These are phyloP conservation scores for Ophiostoma pallidulum DNA, from an alignment of 2,329 filamentous ascomycete species.

Conservation along the genomic window DNA sequence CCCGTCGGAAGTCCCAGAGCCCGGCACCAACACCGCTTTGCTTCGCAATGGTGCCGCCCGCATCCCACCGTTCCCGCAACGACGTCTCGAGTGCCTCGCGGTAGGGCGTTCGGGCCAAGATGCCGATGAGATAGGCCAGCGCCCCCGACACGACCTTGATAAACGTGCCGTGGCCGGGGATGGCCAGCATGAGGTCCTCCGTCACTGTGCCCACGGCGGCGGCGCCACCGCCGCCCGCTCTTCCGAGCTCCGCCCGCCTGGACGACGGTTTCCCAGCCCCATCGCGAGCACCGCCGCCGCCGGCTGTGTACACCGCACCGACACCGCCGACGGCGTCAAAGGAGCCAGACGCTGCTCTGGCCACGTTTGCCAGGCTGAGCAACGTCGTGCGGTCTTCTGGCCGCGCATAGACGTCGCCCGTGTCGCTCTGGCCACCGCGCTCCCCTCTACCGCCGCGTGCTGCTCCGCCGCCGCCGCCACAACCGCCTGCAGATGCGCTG, in stretches of 20 bases:
- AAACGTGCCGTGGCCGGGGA: conserved; percentile 58
- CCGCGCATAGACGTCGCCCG: conserved; percentile 31
- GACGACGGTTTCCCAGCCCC: background rate
- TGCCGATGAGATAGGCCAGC: conserved; percentile 49
- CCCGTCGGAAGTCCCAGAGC: conserved; percentile 37
- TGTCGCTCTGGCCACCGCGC: conserved; percentile 18
- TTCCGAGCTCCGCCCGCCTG: background rate
- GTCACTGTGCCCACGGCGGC: no score
- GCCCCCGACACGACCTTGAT: conserved; percentile 55
- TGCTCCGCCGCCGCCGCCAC: conserved; percentile 22
- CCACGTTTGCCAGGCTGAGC: conserved; percentile 52
- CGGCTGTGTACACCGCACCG: conserved; percentile 54
- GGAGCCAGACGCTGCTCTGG: conserved; percentile 57
- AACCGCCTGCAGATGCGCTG: conserved; percentile 17
- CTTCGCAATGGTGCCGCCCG: conserved; percentile 32
- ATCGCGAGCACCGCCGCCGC: conserved; percentile 40
- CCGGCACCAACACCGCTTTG: conserved; percentile 36
- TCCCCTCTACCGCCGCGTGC: background rate
- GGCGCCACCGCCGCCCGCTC: background rate
- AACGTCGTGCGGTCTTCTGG: conserved; percentile 47
- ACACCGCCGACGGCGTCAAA: conserved; percentile 59
- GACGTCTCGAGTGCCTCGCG: conserved; percentile 53
- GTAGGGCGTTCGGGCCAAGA: conserved; percentile 50
- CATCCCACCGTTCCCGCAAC: conserved; percentile 62
- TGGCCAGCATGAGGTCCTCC: conserved; percentile 44